A percentile compares a stretch with the other conserved stretches of the same genome.
These are phyloP conservation scores for Neurospora cerealis DNA, from an alignment of 495 filamentous ascomycete genomes.

Conservation along the genomic window DNA sequence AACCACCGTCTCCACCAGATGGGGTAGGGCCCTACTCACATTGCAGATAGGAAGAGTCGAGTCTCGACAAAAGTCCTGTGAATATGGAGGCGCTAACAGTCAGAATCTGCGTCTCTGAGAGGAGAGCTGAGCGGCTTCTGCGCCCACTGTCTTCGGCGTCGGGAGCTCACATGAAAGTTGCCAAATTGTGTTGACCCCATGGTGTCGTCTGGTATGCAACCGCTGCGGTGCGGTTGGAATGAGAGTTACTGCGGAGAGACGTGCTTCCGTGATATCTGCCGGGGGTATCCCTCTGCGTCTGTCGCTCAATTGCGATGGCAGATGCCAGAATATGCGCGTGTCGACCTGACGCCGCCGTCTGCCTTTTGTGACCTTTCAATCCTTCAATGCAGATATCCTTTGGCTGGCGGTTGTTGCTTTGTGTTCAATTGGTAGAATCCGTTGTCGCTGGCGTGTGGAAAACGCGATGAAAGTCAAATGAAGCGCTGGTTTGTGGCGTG, in stretches of 20 bases:
- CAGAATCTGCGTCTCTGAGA: not conserved
- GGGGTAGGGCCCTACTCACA: slow-evolving; percentile 47
- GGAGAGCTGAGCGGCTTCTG: not conserved
- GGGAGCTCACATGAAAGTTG: slow-evolving; percentile 70
- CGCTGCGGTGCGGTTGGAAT: slow-evolving; percentile 3
- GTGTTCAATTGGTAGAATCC: not conserved
- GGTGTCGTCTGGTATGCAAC: slow-evolving; percentile 20
- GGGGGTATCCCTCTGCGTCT: not conserved
- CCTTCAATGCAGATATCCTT: not conserved
- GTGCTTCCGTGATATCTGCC: not conserved
- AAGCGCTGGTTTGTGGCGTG: not conserved
- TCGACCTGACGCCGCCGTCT: not conserved
- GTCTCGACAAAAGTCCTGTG: slow-evolving; percentile 87
- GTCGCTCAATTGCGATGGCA: not conserved
- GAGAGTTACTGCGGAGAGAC: not conserved
- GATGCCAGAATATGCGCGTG: not conserved
- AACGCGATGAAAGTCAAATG: not conserved
- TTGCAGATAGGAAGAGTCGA: slow-evolving; percentile 94
- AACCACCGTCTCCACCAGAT: not conserved
- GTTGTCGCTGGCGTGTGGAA: not conserved
- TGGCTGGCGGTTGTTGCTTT: not conserved
- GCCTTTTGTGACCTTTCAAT: not conserved
- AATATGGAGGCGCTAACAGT: not conserved
- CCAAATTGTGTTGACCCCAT: slow-evolving; percentile 71
- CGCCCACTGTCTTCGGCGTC: not conserved